Evolutionary conservation across 2,329 filamentous ascomycete species (phyloP).

Genomic region (Fusarium sp.): DNA sequence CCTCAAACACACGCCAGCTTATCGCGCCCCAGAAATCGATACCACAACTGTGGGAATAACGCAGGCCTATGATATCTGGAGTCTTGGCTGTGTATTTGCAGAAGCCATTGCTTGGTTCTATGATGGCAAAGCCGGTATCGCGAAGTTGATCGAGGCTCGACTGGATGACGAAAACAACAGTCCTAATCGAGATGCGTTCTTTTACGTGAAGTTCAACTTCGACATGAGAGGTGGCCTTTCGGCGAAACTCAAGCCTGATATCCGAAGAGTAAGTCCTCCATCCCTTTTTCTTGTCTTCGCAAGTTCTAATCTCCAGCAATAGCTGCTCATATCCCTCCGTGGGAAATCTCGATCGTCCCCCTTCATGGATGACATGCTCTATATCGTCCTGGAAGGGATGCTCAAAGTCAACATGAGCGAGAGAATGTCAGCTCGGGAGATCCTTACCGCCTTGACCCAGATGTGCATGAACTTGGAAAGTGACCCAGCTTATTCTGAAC

Average conservation of each 20-base stretch:
- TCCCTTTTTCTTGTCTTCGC: no score
- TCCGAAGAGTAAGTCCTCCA: neutral
- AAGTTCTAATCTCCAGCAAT: neutral
- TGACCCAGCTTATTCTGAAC: neutral
- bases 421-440: neutral
- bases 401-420: neutral
- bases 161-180: fast-evolving
- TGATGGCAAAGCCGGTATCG: fast-evolving
- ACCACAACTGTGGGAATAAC: neutral
- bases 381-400: neutral
- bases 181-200: neutral
- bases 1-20: neutral
- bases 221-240: no score
- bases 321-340: neutral
- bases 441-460: fast-evolving
- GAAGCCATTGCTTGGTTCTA: neutral
- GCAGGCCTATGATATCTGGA: neutral
- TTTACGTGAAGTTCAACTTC: no score
- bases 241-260: neutral
- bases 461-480: neutral
- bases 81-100: neutral
- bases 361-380: neutral
- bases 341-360: fast-evolving
- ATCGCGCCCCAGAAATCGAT: neutral
- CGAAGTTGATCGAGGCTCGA: fast-evolving